Evolutionary conservation across 306 rosid genomes (phyloP).

Genomic region (Fragaria iinumae): DNA sequence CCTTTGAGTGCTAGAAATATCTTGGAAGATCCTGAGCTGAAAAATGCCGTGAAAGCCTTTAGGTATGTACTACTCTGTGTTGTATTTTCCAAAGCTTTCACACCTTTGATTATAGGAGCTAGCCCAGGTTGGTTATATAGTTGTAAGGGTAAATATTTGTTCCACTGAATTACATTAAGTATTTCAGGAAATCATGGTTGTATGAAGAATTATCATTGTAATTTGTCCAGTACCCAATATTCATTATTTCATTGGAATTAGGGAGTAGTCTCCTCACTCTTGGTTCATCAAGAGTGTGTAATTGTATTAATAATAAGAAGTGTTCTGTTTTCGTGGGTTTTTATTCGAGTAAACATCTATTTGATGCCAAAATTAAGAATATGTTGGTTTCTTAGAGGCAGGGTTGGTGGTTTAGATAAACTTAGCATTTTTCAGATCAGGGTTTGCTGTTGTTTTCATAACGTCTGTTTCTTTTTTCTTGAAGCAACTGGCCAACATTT

Average conservation of each 20-base stretch:
- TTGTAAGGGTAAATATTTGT: not conserved
- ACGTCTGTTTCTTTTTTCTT: not conserved
- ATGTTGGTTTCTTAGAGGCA: not conserved
- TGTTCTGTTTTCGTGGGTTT: not conserved
- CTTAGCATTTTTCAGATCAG: not conserved
- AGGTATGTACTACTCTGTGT: constrained; percentile 40
- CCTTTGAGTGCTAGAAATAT: constrained; percentile 85
- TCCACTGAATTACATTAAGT: too few species aligned
- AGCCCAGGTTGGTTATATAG: not conserved
- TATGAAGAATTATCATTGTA: not conserved
- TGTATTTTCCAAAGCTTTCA: not conserved
- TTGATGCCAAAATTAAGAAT: not conserved
- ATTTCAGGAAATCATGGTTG: not conserved
- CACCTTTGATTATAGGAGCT: not conserved
- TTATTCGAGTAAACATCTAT: not conserved
- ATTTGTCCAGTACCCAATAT: not conserved
- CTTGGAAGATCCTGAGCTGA: constrained; percentile 77
- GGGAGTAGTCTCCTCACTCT: not conserved
- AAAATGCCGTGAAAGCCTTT: constrained; percentile 79
- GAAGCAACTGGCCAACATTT: constrained; percentile 87
- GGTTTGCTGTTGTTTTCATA: not conserved
- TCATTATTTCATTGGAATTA: not conserved
- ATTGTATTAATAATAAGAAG: too few species aligned
- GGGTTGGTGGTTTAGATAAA: not conserved
- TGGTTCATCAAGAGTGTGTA: not conserved